These are phyloP conservation scores for Trichosporon inkin DNA, from an alignment of 1,284 basidiomycete genomes.

Conservation along the genomic window DNA sequence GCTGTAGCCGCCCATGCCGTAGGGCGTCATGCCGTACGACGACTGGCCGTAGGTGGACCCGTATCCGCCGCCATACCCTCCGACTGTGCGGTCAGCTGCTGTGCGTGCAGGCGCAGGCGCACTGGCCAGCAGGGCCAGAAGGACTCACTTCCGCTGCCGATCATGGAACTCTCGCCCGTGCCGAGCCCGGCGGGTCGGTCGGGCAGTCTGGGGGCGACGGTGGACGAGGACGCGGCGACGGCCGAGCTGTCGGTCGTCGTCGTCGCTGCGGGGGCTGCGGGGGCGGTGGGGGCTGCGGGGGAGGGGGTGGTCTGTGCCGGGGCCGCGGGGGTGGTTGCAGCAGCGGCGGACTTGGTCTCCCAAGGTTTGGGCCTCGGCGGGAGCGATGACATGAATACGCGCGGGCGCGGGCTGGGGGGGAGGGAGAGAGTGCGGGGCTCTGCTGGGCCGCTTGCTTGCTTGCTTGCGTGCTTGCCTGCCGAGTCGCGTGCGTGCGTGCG, in stretches of 20 bases:
- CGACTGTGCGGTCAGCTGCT: neutral
- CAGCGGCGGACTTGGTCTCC: slow-evolving; percentile 32
- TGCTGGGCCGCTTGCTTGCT: no score
- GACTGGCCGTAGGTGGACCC: slow-evolving; percentile 26
- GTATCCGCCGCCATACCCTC: slow-evolving; percentile 6
- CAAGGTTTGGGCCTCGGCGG: slow-evolving; percentile 45
- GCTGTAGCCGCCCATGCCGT: slow-evolving; percentile 17
- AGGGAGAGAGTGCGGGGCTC: neutral
- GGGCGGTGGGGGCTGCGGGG: slow-evolving; percentile 32
- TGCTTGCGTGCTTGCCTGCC: no score
- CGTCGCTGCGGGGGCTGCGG: slow-evolving; percentile 24
- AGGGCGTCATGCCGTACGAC: slow-evolving; percentile 22
- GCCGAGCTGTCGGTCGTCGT: slow-evolving; percentile 25
- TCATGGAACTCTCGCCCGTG: slow-evolving; percentile 13
- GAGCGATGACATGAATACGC: slow-evolving; percentile 34
- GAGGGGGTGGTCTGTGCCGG: slow-evolving; percentile 17
- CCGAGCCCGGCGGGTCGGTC: slow-evolving; percentile 39
- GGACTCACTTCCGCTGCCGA: slow-evolving; percentile 5
- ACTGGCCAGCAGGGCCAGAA: no score
- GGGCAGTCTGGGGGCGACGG: slow-evolving; percentile 36
- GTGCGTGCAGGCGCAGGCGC: no score
- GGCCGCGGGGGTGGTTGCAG: slow-evolving; percentile 19
- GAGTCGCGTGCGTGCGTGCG: no score
- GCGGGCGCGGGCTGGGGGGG: neutral
- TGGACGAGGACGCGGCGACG: slow-evolving; percentile 27